phyloP scores from a whole-genome alignment of 169 alveolate genomes.

The Amoebophrya sp. region DNA sequence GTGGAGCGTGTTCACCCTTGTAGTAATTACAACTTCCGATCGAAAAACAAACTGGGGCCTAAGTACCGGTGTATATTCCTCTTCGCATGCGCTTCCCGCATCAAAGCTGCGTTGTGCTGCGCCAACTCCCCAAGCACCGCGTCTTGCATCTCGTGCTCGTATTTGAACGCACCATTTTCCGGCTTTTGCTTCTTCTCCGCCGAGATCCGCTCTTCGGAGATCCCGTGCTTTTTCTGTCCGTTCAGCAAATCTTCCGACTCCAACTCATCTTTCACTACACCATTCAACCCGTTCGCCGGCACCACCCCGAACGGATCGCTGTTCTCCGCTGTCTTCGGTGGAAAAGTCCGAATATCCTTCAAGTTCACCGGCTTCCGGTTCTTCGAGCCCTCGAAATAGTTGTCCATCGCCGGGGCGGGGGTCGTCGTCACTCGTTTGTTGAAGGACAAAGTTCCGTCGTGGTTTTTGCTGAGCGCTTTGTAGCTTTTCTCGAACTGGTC shows the following conservation, averaged over 20 bases:
- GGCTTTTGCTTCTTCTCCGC: not conserved
- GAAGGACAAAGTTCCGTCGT: not conserved
- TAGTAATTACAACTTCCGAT: too few species aligned
- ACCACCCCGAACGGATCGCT: not conserved
- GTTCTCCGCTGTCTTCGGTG: not conserved
- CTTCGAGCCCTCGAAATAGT: constrained; percentile 12
- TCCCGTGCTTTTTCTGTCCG: not conserved
- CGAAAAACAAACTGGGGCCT: too few species aligned
- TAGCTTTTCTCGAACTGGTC: too few species aligned
- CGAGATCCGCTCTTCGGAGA: not conserved
- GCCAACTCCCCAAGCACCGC: not conserved
- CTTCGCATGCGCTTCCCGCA: not conserved
- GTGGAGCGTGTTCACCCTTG: too few species aligned
- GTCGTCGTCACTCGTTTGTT: not conserved
- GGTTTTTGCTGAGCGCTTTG: not conserved
- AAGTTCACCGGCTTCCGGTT: not conserved
- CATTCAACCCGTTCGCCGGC: too few species aligned
- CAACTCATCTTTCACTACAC: not conserved
- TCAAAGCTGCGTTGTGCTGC: not conserved
- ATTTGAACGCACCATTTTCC: not conserved
- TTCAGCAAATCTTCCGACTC: not conserved
- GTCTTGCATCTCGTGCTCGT: constrained; percentile 10
- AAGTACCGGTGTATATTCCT: too few species aligned
- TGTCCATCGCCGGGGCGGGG: not conserved
- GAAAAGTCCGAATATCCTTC: not conserved